Base-by-base conservation (phyloP, 2,329 filamentous ascomycete species). In the Fusarium virguliforme region DNA sequence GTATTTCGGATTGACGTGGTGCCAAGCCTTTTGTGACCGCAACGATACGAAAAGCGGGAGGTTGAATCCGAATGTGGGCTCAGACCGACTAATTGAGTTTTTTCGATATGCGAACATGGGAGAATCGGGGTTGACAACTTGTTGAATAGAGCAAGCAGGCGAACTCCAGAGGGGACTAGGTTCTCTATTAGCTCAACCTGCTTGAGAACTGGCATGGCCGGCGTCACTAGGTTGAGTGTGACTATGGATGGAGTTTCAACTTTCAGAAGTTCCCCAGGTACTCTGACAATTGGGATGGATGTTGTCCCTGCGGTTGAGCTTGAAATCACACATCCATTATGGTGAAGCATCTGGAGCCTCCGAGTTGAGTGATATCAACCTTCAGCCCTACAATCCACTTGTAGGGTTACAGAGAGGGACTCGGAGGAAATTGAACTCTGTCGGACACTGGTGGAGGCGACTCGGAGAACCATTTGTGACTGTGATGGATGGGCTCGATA, bases 331-430 rank as follows among this genome's bases (percentile, higher is more conserved):
- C 41, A 18, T 18, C 8, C 24, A 3, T 46, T 12, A 24, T 28
- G 13, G 8, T 24, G 4, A 26, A 48, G 24, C 1, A 28, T 26
- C 26, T 4, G 24, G 13, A 28, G 13, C 13, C 26, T 24, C 18
- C 4, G 28, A n/a, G 38, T 22, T 54, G 15, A 64, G 53, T 18
- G 18, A 18, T 18, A 18, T 18, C 18, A 18, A 57, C 43, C 15
- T 54, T 71, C 68, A 71, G 68, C 68, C 68, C 68, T 71, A 71
- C 53, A 68, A 43, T 55, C 64, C 56, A 68, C 68, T 57, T 54
- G 55, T 34, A 51, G 28, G 28, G 34, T 48, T 46, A 5, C 28
- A 8, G 28, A 30, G 28, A 30, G 4, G 38, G 38, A 41, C 38
- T 41, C 38, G 38, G 38, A 24, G 38, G 38, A 41, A 41, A 41